These are phyloP conservation scores for Neurospora pannonica DNA, from an alignment of 495 filamentous ascomycete genomes.

Conservation along the genomic window DNA sequence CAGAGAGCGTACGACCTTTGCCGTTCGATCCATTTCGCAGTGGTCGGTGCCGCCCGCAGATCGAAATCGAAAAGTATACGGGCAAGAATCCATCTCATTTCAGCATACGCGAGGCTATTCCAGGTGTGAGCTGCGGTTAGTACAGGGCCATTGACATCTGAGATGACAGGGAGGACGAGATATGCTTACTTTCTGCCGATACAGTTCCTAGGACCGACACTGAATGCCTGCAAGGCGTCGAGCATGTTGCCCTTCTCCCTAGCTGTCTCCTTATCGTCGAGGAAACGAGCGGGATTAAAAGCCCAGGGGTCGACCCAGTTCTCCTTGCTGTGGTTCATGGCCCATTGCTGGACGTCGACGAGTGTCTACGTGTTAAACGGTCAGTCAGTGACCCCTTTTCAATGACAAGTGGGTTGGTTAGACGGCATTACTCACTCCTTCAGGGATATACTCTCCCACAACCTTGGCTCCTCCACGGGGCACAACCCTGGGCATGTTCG, in stretches of 20 bases:
- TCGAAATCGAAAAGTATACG: constrained; percentile 32
- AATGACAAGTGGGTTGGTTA: neutral
- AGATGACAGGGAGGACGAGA: neutral
- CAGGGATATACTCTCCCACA: constrained; percentile 31
- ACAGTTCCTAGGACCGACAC: constrained; percentile 28
- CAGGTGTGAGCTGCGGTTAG: neutral
- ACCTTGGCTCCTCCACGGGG: constrained; percentile 37
- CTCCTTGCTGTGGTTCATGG: constrained; percentile 26
- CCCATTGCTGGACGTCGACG: constrained; percentile 27
- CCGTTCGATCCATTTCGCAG: constrained; percentile 18
- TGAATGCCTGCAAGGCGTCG: constrained; percentile 30
- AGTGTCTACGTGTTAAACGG: constrained; percentile 21
- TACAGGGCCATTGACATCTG: neutral
- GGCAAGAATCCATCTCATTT: constrained; percentile 35
- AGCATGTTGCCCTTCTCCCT: constrained; percentile 18
- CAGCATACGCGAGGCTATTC: constrained; percentile 27
- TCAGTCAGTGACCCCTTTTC: constrained; percentile 13
- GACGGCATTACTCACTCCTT: constrained; percentile 16
- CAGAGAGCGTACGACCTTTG: constrained; percentile 27
- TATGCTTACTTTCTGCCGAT: constrained; percentile 30
- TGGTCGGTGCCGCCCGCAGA: constrained; percentile 17
- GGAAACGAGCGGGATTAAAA: constrained; percentile 31
- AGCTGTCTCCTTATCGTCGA: constrained; percentile 18
- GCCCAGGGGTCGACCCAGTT: constrained; percentile 27
- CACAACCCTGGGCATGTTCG: constrained; percentile 29